Conservation (phyloP, 768 basidiomycete genomes). For the Termitomyces titanicus region DNA sequence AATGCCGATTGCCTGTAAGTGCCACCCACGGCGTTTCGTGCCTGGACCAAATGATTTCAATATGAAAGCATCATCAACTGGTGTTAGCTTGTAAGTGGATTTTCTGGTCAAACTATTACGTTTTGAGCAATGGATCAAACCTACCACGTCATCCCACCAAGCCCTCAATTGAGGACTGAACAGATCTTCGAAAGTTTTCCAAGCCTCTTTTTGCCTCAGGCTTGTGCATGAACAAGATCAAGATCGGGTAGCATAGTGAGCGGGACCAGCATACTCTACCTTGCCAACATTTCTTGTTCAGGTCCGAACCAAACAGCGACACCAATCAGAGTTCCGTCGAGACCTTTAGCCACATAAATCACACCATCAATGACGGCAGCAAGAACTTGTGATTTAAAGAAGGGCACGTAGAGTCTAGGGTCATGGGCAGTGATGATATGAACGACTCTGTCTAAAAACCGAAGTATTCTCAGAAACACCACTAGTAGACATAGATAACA, state of each 20-base stretch:
- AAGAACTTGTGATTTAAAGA: conserved; percentile 12
- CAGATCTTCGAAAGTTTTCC: conserved; percentile 6
- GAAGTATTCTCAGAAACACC: not conserved
- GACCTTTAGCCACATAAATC: conserved; percentile 16
- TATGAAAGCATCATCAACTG: conserved; percentile 8
- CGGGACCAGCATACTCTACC: not conserved
- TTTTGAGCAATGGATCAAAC: not conserved
- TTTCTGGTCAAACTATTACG: not conserved
- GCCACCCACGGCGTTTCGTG: conserved; percentile 13
- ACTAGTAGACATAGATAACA: not conserved
- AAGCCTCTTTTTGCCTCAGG: conserved; percentile 5
- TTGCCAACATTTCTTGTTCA: conserved; percentile 14
- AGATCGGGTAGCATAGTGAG: not conserved
- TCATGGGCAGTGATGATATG: conserved; percentile 10
- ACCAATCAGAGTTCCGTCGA: conserved; percentile 6
- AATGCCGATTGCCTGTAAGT: conserved; percentile 16
- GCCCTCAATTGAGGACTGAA: conserved; percentile 9
- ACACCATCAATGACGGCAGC: conserved; percentile 15
- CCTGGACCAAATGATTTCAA: conserved; percentile 14
- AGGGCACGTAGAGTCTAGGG: conserved; percentile 9
- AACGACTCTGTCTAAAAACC: conserved; percentile 5
- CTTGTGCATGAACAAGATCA: not conserved
- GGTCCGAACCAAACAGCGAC: conserved; percentile 20
- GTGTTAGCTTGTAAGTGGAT: conserved; percentile 1
- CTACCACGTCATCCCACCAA: conserved; percentile 11